Conservation (phyloP, 106 monocot genomes). For the Amphibolis antarctica region DNA sequence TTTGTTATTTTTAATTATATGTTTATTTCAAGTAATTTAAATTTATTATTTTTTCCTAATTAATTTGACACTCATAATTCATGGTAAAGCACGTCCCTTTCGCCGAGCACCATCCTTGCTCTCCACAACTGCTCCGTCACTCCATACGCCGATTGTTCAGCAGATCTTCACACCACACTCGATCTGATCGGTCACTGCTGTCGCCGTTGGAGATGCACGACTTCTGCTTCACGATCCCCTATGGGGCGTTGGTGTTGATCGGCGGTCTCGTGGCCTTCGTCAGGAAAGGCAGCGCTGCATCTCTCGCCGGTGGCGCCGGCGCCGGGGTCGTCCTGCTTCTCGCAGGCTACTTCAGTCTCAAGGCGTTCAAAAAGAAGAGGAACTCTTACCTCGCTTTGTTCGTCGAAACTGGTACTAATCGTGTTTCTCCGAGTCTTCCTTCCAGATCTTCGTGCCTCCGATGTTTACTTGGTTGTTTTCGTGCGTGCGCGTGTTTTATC, state of each 20-base stretch:
- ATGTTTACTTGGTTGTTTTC: background rate
- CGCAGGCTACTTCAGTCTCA: slow-evolving; percentile 19
- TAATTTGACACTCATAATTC: no score
- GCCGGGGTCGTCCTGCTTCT: slow-evolving; percentile 38
- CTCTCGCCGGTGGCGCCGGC: slow-evolving; percentile 58
- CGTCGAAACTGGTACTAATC: slow-evolving; percentile 49
- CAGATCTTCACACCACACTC: background rate
- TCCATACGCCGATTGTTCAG: no score
- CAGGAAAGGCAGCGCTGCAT: slow-evolving; percentile 44
- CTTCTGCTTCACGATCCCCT: slow-evolving; percentile 93
- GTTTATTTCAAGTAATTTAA: no score
- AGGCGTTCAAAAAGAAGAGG: slow-evolving; percentile 61
- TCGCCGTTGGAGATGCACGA: slow-evolving; percentile 50
- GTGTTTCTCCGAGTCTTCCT: background rate
- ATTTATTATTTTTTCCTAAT: no score
- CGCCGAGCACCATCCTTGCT: background rate
- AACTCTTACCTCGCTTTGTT: slow-evolving; percentile 46
- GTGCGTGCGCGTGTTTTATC: no score
- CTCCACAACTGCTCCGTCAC: no score
- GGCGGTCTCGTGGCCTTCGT: slow-evolving; percentile 52
- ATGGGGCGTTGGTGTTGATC: slow-evolving; percentile 44
- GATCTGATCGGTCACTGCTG: background rate
- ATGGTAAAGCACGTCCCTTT: no score
- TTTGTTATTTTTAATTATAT: no score
- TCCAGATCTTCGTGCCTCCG: background rate